Percentiles rank a stretch among this genome's conserved stretches.
Evolutionary conservation across 306 rosid genomes (phyloP).

Genomic region (Medicago lupulina): DNA sequence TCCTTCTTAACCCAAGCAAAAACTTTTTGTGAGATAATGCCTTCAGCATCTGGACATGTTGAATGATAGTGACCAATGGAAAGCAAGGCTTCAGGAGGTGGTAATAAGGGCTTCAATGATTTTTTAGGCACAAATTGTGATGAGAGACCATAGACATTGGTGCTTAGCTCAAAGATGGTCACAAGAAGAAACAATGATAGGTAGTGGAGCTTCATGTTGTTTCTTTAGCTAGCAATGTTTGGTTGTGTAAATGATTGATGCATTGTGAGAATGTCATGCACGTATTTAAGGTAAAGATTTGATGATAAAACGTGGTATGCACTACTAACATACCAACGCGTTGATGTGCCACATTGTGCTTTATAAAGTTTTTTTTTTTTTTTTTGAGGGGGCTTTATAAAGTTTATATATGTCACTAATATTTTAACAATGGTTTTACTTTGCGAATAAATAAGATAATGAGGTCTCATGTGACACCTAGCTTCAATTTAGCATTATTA

Average conservation of each 20-base stretch:
- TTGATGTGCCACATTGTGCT: conserved; percentile 34
- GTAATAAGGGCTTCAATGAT: not conserved
- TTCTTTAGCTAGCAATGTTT: conserved; percentile 6
- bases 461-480: conserved; percentile 38
- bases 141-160: conserved; percentile 27
- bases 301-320: conserved; percentile 56
- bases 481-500: not conserved
- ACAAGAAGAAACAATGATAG: conserved; percentile 43
- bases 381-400: too few relatives aligned
- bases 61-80: conserved; percentile 54
- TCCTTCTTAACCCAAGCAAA: conserved; percentile 70
- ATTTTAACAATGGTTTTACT: conserved; percentile 23
- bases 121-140: not conserved
- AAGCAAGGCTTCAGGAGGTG: conserved; percentile 48
- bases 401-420: not conserved
- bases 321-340: conserved; percentile 54
- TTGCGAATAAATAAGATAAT: conserved; percentile 40
- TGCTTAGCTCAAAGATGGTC: conserved; percentile 41
- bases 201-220: conserved; percentile 50
- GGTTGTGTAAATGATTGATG: not conserved
- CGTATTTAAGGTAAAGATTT: conserved; percentile 38
- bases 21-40: conserved; percentile 64
- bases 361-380: too few relatives aligned
- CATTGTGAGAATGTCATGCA: conserved; percentile 38
- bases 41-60: conserved; percentile 75